phyloP scores from a whole-genome alignment of 192 early-diverging fungal species.

The Entrophospora sp. region DNA sequence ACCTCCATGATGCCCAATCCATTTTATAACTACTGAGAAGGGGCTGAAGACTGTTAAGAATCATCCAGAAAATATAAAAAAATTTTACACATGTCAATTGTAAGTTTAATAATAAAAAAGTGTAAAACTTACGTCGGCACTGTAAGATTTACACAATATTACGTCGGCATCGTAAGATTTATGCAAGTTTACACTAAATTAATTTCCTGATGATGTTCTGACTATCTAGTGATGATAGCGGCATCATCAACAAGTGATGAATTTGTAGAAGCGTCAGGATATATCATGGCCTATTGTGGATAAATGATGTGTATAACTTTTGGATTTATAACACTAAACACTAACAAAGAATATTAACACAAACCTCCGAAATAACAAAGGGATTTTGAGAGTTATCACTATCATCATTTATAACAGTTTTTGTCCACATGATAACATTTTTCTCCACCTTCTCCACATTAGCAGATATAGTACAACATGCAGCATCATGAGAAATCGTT shows the following conservation, averaged over 20 bases:
- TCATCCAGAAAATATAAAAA: no score
- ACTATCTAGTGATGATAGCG: no score
- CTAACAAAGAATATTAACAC: conserved; percentile 3
- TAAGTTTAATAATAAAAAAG: no score
- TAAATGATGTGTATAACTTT: neutral
- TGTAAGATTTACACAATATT: no score
- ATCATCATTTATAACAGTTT: neutral
- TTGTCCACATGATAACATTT: neutral
- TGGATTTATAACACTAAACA: conserved; percentile 5
- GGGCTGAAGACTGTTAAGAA: neutral
- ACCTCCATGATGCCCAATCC: conserved; percentile 13
- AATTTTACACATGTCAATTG: no score
- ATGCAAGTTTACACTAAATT: no score
- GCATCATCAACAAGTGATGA: no score
- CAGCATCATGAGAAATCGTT: neutral
- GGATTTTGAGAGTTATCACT: neutral
- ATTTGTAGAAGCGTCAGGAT: no score
- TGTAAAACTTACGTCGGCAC: no score
- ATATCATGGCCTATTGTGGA: neutral
- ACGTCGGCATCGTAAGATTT: no score
- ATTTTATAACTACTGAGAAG: conserved; percentile 11
- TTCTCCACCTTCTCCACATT: neutral
- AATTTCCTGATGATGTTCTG: no score
- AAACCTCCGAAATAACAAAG: neutral
- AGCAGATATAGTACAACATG: neutral